Base-by-base conservation (phyloP, 306 rosid species). In the Vigna reflexopilosa region DNA sequence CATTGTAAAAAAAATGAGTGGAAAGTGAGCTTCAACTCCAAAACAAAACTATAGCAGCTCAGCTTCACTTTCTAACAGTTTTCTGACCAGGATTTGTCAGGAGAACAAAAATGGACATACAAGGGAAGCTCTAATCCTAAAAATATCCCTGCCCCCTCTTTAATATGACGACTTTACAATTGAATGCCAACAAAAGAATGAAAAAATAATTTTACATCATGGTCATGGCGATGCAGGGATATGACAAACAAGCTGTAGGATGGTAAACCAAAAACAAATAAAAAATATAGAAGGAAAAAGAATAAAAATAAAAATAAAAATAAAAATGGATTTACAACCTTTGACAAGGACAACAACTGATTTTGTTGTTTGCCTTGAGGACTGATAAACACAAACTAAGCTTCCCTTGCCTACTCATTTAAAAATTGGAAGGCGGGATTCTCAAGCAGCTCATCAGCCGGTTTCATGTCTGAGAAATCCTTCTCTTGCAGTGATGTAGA, bases 391-490 rank as follows among this genome's bases (percentile, higher is more conserved):
- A 70, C 70, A 54, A 42, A 75, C 62, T 72, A 72, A 81, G 90
- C 87, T 66, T 86, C 85, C 65, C 85, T 77, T 69, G 90, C 98
- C 95, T 88, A 89, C 85, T 96, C 96, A 6, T 79, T 82, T 79
- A 96, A 93, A 96, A 96, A 96, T 77, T 85, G 91, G 87, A 96
- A 96, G 96, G 97, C 96, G 1, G 90, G 90, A 74, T 87, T 91
- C 86, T 90, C 98, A 26, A 91, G 86, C 76, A 96, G 93, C 78
- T 90, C 96, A 0, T 93, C 98, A 3, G 98, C 93, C 19, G 94
- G 83, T 87, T 89, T 88, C 86, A 96, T 89, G 32, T 89, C 98
- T 0, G 94, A 81, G 87, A 96, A 96, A 6, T 96, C 98, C 88
- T 85, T 96, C 83, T 90, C 93, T 85, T 90, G 93, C 82, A 90